Conservation (phyloP, 2,329 filamentous ascomycete genomes). For the Trichoderma atrobrunneum region DNA sequence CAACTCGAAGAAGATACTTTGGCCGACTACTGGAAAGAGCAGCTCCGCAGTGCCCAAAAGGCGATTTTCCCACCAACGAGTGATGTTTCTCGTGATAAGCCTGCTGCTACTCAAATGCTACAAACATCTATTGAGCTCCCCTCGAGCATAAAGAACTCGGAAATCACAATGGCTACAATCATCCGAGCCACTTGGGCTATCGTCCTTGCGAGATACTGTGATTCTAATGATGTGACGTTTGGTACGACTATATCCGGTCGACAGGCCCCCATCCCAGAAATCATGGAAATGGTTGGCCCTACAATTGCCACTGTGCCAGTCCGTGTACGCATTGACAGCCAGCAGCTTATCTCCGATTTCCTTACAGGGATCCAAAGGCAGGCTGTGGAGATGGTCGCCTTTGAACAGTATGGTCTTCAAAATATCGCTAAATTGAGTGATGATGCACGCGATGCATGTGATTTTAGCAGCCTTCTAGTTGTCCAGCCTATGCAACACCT, state of each 20-base stretch:
- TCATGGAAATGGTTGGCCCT: conserved; percentile 24
- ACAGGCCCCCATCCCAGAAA: conserved; percentile 23
- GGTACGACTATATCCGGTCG: conserved; percentile 25
- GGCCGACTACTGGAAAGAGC: conserved; percentile 19
- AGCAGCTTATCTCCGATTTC: conserved; percentile 1
- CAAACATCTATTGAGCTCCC: background rate
- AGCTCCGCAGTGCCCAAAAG: conserved; percentile 16
- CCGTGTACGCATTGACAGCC: background rate
- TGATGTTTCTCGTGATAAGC: background rate
- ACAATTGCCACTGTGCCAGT: conserved; percentile 23
- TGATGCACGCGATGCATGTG: conserved; percentile 20
- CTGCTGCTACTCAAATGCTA: background rate
- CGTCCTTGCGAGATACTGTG: conserved; percentile 20
- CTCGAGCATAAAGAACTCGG: background rate
- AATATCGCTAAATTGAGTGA: conserved; percentile 24
- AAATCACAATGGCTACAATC: conserved; percentile 24
- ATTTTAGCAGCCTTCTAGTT: conserved; percentile 25
- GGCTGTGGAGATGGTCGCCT: conserved; percentile 23
- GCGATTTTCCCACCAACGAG: conserved; percentile 13
- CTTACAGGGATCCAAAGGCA: conserved; percentile 19
- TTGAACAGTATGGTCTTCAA: conserved; percentile 28
- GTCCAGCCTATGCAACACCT: conserved; percentile 20
- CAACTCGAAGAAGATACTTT: conserved; percentile 1
- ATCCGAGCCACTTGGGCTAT: conserved; percentile 17
- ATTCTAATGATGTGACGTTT: conserved; percentile 23